Percentiles rank a stretch among this genome's conserved stretches.
Conservation (phyloP, 2,329 filamentous ascomycete species). For the Dothistroma septosporum region DNA sequence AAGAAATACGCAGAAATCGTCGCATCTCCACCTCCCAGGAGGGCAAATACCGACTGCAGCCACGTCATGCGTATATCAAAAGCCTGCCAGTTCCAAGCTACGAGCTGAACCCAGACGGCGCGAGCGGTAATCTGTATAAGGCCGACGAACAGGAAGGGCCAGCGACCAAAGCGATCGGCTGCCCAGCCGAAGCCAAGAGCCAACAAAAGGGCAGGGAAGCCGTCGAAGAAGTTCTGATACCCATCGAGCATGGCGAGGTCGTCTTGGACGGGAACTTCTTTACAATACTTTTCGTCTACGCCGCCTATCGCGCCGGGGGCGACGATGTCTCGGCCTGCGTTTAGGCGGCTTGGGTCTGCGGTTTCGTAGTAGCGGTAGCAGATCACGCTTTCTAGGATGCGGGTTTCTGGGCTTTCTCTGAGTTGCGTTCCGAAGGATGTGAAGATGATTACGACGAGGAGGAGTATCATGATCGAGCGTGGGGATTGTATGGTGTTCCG, state of each 20-base stretch:
- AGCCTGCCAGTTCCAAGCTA: conserved; percentile 36
- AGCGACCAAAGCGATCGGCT: conserved; percentile 36
- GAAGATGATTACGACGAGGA: conserved; percentile 42
- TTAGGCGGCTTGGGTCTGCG: conserved; percentile 33
- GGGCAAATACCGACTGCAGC: conserved; percentile 29
- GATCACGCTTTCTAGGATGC: conserved; percentile 53
- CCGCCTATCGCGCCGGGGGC: conserved; percentile 33
- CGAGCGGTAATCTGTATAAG: conserved; percentile 25
- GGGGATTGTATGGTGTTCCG: conserved; percentile 6
- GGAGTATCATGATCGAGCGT: conserved; percentile 20
- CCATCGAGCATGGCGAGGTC: conserved; percentile 52
- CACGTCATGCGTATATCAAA: conserved; percentile 33
- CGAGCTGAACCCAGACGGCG: conserved; percentile 29
- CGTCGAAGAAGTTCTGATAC: conserved; percentile 45
- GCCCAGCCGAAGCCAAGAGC: conserved; percentile 36
- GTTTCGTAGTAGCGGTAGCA: conserved; percentile 49
- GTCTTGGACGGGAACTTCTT: conserved; percentile 48
- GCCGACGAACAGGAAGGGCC: conserved; percentile 31
- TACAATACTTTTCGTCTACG: conserved; percentile 46
- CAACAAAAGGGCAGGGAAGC: conserved; percentile 39
- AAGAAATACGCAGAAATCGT: conserved; percentile 23
- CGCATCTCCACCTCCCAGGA: conserved; percentile 29
- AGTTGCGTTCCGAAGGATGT: conserved; percentile 43
- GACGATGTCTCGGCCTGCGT: conserved; percentile 23
- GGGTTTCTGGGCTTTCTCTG: conserved; percentile 42